These are phyloP conservation scores for Ustulina deusta DNA, from an alignment of 2,329 filamentous ascomycete species.

Conservation along the genomic window DNA sequence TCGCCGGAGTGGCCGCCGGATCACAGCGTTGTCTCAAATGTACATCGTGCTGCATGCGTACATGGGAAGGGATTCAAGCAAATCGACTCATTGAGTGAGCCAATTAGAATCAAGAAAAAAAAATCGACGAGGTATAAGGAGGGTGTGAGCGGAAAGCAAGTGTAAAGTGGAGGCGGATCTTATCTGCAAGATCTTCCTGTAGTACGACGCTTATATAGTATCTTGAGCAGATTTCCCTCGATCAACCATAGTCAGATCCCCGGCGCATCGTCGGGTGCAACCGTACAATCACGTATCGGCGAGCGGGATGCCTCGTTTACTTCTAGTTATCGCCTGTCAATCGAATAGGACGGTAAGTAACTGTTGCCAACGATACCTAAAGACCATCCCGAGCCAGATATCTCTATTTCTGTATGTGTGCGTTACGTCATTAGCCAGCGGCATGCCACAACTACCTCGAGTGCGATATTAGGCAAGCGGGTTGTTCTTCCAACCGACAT, in stretches of 20 bases:
- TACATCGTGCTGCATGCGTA: not conserved
- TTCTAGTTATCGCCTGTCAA: not conserved
- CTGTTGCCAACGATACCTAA: not conserved
- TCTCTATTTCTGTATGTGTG: not conserved
- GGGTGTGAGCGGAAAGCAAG: too few relatives aligned
- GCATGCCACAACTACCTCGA: not conserved
- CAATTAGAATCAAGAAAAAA: too few relatives aligned
- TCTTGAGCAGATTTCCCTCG: not conserved
- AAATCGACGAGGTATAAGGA: too few relatives aligned
- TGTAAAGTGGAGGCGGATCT: too few relatives aligned
- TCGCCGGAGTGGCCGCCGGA: not conserved
- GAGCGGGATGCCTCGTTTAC: not conserved
- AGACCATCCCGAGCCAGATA: not conserved
- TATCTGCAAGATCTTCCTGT: constrained; percentile 11
- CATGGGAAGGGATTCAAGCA: too few relatives aligned
- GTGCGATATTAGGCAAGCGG: too few relatives aligned
- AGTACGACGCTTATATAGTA: not conserved
- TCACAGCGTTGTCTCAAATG: not conserved
- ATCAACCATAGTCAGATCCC: not conserved
- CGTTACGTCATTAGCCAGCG: not conserved
- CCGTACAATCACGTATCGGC: constrained; percentile 1
- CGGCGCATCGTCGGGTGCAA: constrained; percentile 1
- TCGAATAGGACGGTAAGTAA: not conserved
- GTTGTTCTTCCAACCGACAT: not conserved
- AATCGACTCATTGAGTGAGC: too few relatives aligned